Evolutionary conservation across 1,284 basidiomycete genomes (phyloP).

Genomic region (Porodaedalea pini): DNA sequence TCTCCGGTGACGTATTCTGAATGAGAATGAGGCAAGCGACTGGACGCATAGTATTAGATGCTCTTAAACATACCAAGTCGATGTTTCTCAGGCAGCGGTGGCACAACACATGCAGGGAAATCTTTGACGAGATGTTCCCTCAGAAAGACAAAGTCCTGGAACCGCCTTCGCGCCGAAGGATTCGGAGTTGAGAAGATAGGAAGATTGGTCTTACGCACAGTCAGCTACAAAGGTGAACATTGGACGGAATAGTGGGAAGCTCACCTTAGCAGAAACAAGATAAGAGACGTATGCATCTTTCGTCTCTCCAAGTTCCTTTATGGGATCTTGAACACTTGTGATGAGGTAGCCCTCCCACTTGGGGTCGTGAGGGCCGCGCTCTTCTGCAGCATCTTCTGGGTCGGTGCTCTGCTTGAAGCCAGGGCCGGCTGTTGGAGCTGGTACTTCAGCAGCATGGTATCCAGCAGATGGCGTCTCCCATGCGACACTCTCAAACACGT

Average conservation of each 20-base stretch:
- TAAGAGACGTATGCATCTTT: conserved; percentile 98
- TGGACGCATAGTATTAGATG: background rate
- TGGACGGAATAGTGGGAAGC: conserved; percentile 24
- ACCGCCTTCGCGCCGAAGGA: conserved; percentile 80
- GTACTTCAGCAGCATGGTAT: conserved; percentile 41
- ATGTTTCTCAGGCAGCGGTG: conserved; percentile 95
- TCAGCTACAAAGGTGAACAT: background rate
- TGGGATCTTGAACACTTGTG: conserved; percentile 85
- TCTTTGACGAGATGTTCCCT: conserved; percentile 85
- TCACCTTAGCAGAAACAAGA: conserved; percentile 84
- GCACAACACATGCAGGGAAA: conserved; percentile 96
- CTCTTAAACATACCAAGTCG: conserved; percentile 67
- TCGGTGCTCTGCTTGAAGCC: conserved; percentile 75
- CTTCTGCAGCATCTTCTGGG: conserved; percentile 50
- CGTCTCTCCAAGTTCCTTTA: conserved; percentile 93
- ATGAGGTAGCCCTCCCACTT: conserved; percentile 90
- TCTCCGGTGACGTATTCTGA: conserved; percentile 97
- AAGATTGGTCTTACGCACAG: conserved; percentile 67
- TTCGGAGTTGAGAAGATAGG: conserved; percentile 73
- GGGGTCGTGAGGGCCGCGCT: conserved; percentile 62
- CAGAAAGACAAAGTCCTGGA: conserved; percentile 97
- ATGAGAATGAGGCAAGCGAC: conserved; percentile 1
- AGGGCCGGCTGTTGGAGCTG: conserved; percentile 48
- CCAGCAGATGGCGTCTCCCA: conserved; percentile 70
- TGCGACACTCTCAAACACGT: conserved; percentile 81